Conservation (phyloP, 257 asterid species). For the Fraxinus pennsylvanica region DNA sequence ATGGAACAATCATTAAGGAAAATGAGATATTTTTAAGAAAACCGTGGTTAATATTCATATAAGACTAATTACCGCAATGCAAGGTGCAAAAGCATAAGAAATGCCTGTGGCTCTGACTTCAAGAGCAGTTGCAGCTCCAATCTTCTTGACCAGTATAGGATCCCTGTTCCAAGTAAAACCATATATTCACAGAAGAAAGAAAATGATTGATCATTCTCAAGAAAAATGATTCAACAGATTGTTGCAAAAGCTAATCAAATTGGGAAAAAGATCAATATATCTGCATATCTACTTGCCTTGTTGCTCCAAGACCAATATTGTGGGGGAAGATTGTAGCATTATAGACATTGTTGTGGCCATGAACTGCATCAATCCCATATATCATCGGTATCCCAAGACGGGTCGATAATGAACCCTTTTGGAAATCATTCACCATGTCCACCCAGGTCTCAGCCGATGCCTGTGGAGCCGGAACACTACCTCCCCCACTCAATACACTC, state of each 20-base stretch:
- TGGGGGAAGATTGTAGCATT: conserved; percentile 70
- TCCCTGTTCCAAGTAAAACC: conserved; percentile 42
- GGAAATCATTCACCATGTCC: conserved; percentile 62
- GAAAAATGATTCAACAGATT: background rate
- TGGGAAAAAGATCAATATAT: background rate
- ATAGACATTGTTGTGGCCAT: conserved; percentile 61
- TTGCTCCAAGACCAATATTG: conserved; percentile 70
- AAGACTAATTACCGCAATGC: conserved; percentile 56
- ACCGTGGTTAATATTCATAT: background rate
- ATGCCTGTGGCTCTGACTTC: conserved; percentile 76
- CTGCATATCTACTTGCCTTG: conserved; percentile 43
- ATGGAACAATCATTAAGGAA: background rate
- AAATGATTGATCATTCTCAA: background rate
- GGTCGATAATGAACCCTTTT: conserved; percentile 56
- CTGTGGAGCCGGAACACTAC: conserved; percentile 53
- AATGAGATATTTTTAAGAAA: background rate
- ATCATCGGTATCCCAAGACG: conserved; percentile 65
- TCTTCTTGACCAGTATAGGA: conserved; percentile 54
- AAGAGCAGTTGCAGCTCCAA: conserved; percentile 76
- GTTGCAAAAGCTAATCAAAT: background rate
- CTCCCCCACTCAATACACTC: conserved; percentile 74
- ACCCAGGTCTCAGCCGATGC: conserved; percentile 61
- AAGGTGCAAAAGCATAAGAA: conserved; percentile 64
- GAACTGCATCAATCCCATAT: conserved; percentile 74
- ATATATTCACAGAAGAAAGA: background rate